Evolutionary conservation across 345 rosid genomes (phyloP).

Genomic region (Euphorbia pulcherrima): DNA sequence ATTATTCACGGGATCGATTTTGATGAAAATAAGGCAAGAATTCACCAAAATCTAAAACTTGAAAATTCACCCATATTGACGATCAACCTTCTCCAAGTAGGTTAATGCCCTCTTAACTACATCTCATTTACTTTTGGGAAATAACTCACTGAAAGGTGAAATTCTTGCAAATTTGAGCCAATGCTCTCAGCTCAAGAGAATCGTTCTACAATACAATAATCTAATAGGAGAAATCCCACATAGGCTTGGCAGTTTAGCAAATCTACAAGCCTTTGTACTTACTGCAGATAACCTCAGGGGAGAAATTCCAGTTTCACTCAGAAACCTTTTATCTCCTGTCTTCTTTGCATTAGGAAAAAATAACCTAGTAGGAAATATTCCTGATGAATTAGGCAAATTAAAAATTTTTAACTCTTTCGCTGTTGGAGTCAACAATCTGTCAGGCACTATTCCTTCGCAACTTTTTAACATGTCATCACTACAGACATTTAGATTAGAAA

Average conservation of each 20-base stretch:
- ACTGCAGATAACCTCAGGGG: background rate
- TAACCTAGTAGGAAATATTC: background rate
- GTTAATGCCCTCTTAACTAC: too few relatives aligned
- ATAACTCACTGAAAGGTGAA: too few relatives aligned
- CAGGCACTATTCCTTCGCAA: slow-evolving; percentile 14
- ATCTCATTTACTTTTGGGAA: too few relatives aligned
- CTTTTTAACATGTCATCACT: slow-evolving; percentile 15
- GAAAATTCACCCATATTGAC: too few relatives aligned
- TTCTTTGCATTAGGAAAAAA: background rate
- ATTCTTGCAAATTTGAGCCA: too few relatives aligned
- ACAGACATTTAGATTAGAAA: background rate
- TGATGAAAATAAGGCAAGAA: too few relatives aligned
- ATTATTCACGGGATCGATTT: too few relatives aligned
- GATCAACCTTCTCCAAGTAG: too few relatives aligned
- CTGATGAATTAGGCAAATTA: slow-evolving; percentile 4
- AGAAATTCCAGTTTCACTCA: background rate
- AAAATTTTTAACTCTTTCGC: background rate
- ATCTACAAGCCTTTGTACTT: background rate
- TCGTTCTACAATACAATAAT: too few relatives aligned
- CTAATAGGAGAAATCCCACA: slow-evolving; percentile 13
- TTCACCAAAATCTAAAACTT: too few relatives aligned
- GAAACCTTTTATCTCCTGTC: background rate
- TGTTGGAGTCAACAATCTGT: background rate
- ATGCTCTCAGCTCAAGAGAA: too few relatives aligned
- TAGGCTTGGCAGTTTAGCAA: background rate